These are phyloP conservation scores for Saccharomycopsis guyanensis DNA, from an alignment of 805 yeast species.

Conservation along the genomic window DNA sequence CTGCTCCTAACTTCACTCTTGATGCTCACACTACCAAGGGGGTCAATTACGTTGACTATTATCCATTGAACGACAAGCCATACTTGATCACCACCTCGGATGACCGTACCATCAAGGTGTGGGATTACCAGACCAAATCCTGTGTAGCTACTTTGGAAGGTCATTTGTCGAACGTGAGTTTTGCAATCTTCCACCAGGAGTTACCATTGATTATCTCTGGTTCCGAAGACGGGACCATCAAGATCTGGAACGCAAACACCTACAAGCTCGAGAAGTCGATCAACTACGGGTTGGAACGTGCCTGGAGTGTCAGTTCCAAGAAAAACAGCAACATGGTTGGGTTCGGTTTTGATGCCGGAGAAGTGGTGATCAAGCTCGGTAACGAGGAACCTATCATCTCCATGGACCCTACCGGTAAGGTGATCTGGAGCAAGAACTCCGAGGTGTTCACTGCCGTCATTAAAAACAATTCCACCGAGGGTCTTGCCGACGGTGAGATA, in stretches of 20 bases:
- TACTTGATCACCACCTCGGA: constrained; percentile 87
- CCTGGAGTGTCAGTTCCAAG: constrained; percentile 83
- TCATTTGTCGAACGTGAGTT: constrained; percentile 88
- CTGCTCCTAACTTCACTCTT: constrained; percentile 84
- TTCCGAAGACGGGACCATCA: constrained; percentile 90
- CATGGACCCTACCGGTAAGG: constrained; percentile 87
- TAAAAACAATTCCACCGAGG: constrained; percentile 50
- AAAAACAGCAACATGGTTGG: constrained; percentile 70
- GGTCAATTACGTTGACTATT: constrained; percentile 92
- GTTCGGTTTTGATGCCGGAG: constrained; percentile 92
- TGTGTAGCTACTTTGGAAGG: constrained; percentile 93
- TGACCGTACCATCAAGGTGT: constrained; percentile 78
- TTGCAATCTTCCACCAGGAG: constrained; percentile 97
- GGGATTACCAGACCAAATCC: constrained; percentile 97
- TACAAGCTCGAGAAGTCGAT: constrained; percentile 89
- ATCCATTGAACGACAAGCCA: constrained; percentile 96
- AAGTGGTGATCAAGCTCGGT: constrained; percentile 81
- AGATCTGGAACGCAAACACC: constrained; percentile 92
- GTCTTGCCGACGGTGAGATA: constrained; percentile 71
- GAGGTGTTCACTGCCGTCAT: constrained; percentile 83
- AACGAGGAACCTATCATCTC: constrained; percentile 91
- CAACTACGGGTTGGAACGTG: constrained; percentile 88
- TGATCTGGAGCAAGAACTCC: constrained; percentile 84
- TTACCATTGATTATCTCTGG: constrained; percentile 92
- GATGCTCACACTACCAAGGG: constrained; percentile 89